These are phyloP conservation scores for Suhomyces sp. DNA, from an alignment of 805 yeast genomes.

Conservation along the genomic window DNA sequence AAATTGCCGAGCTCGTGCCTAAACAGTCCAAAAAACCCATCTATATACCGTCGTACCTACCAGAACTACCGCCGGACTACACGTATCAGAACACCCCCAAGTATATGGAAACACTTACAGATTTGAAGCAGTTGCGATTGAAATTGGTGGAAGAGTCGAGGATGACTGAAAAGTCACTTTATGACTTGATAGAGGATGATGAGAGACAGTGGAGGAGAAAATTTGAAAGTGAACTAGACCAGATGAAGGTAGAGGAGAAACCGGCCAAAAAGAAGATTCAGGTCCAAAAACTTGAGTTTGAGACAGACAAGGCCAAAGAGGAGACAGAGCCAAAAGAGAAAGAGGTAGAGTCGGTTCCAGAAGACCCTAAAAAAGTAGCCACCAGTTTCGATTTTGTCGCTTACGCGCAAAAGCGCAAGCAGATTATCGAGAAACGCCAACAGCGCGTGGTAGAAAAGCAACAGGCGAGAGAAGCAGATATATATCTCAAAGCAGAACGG, in stretches of 20 bases:
- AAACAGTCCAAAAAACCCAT: slow-evolving; percentile 37
- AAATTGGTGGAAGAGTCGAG: slow-evolving; percentile 78
- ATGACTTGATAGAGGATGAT: slow-evolving; percentile 49
- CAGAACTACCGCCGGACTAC: slow-evolving; percentile 90
- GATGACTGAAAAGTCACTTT: slow-evolving; percentile 74
- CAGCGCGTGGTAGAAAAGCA: slow-evolving; percentile 16
- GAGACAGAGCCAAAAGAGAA: slow-evolving; percentile 2
- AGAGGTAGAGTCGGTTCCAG: neutral
- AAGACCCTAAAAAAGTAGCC: neutral
- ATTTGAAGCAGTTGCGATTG: slow-evolving; percentile 68
- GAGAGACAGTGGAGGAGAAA: slow-evolving; percentile 26
- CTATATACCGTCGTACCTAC: slow-evolving; percentile 74
- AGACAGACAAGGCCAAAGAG: neutral
- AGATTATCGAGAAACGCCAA: slow-evolving; percentile 30
- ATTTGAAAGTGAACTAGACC: slow-evolving; percentile 25
- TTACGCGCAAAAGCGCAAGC: slow-evolving; percentile 51
- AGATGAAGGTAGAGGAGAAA: slow-evolving; percentile 2
- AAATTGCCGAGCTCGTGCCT: slow-evolving; percentile 54
- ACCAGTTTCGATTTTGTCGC: slow-evolving; percentile 51
- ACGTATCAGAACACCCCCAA: slow-evolving; percentile 79
- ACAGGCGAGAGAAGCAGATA: slow-evolving; percentile 23
- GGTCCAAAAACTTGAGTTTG: neutral
- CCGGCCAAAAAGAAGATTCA: slow-evolving; percentile 11
- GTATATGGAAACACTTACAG: slow-evolving; percentile 59
- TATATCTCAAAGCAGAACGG: slow-evolving; percentile 38